Evolutionary conservation across 2,329 filamentous ascomycete species (phyloP), one percentile per base, ranked within the genome.

Genomic region (Aspergillus fumigatiaffinis): DNA sequence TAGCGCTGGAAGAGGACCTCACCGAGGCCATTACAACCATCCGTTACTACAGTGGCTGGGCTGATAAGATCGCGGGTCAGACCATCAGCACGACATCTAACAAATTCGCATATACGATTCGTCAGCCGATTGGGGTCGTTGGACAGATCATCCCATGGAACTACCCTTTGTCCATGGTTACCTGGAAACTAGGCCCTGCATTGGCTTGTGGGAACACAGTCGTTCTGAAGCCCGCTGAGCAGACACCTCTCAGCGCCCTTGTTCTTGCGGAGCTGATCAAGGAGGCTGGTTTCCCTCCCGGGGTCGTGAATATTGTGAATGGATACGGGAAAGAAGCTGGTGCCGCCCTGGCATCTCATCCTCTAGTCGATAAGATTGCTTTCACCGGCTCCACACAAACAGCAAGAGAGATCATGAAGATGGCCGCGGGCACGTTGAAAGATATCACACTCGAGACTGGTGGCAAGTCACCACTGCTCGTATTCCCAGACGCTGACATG

Each of bases 61-160:
- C 91, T 68, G 92, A 96, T 82, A 96, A 96, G 86, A 87, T 94
- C 64, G 82, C 87, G 76, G 91, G 92, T 76, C 91, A 92, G 82
- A 91, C 91, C 56, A 87, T 94, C 47, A 59, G 63, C 57, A 72
- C 70, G 54, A 68, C 66, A 2, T 64, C 65, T 12, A 87, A 89
- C 64, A 91, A 87, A 76, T 91, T 95, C 79, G 88, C 90, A 80
- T 95, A 94, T 80, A 92, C 90, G 63, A 80, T 84, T 69, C 84
- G 86, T 65, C 90, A 96, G 82, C 90, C 91, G 8, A 79, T 87
- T 62, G 89, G 89, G 75, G 88, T 92, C 58, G 92, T 90, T 75
- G 91, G 87, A 70, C 90, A 94, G 76, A 92, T 93, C 71, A 93
- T 94, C 68, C 90, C 90, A 60, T 92, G 90, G 90, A 93, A 93